Evolutionary conservation across 306 rosid species (phyloP), one percentile per base, ranked within the genome.

Genomic region (Cucurbita pepo): DNA sequence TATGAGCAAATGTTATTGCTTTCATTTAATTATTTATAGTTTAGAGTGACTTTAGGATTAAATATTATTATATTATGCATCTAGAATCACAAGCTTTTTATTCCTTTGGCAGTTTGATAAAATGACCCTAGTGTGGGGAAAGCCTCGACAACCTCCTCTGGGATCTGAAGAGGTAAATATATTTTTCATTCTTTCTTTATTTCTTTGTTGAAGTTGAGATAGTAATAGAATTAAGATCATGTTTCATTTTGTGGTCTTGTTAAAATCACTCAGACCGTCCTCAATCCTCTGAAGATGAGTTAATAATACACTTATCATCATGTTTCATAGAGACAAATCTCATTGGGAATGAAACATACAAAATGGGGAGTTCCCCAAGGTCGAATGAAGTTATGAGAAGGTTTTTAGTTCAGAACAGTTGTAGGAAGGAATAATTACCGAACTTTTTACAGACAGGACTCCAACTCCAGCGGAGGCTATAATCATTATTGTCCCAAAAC

Each of bases 91-190:
- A 41, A 30, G 71, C 16, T 76, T 62, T 72, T 73, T 76, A 44
- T 65, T 69, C 76, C 71, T 69, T 57, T 76, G 67, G 76, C 95
- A 95, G 99, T 83, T 91, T 77, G 95, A 91, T 51, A 85, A 86
- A 36, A 55, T 82, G 72, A 80, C 92, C 34, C 78, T 91, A 40
- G 92, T 86, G 43, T 95, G 97, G 99, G 96, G 97, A 75, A 91
- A 95, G 77, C 97, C 95, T 13, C 89, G 99, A 50, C 92, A 85
- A 74, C 78, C 90, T 56, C 91, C 99, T 64, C 83, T 95, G 79
- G 91, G 82, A 59, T 77, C 85, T 84, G 86, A 78, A 77, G 97
- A 95, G 96, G 99, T 92, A 81, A 79, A 84, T 44, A 59, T 51
- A 10, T n/a, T 8, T 63, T 81, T 75, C 72, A 18, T n/a, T 12